Evolutionary conservation across 192 early-diverging fungal genomes (phyloP), one percentile per base, ranked within the genome.

Genomic region (Phlyctochytrium bullatum): DNA sequence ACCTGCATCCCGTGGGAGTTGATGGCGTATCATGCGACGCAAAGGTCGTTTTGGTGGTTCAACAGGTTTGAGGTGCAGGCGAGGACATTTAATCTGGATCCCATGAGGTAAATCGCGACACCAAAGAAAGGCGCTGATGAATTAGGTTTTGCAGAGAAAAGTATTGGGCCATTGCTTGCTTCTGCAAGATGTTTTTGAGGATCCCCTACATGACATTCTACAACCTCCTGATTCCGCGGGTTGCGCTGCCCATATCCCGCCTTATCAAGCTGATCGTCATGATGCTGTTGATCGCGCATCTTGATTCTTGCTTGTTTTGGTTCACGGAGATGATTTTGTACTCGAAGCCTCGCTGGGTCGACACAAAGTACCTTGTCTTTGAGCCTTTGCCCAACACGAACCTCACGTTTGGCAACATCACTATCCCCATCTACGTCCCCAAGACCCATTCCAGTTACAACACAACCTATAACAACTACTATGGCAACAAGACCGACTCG

Each of bases 231-330:
- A 51, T 73, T 52, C 65, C 65, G 0, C 28, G 54, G 23, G 56
- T 73, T n/a, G 72, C 72, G 1, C 28, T 71, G 68, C 72, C 72
- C 2, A 73, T 73, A 16, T 67, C 72, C 0, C 57, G 72, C 0
- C 59, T 73, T 1, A 52, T 73, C 36, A 73, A 73, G 70, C 54
- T 54, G 52, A 73, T 73, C 62, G 25, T 73, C 52, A 73, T 73
- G 25, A 54, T 73, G 2, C 31, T 73, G 29, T 32, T 73, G 2
- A 62, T 73, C 28, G 72, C 62, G 0, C 72, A 73, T 35, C 54
- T 73, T 28, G 72, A 73, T 34, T 67, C 66, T 1, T 73, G 72
- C 23, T 31, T 73, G 3, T 73, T 73, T 29, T 73, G 72, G 72
- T 73, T 73, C 60, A 73, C 64, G 14, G 72, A 73, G 23, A 57